Percentiles rank a stretch among this genome's conserved stretches.
Evolutionary conservation across 345 rosid genomes (phyloP).

Genomic region (Pugionium dolabratum): DNA sequence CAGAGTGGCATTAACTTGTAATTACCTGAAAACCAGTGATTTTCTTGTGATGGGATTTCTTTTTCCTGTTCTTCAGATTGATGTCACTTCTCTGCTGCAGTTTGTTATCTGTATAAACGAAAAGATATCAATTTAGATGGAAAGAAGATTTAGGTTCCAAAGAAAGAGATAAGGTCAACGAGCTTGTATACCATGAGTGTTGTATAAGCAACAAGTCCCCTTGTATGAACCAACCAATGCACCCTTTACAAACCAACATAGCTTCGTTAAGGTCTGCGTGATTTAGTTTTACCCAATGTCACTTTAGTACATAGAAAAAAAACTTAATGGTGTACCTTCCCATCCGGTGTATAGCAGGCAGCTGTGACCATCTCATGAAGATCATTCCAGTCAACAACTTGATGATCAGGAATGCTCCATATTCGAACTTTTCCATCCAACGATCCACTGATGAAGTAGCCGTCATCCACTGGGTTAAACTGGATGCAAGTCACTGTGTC

Average conservation of each 20-base stretch:
- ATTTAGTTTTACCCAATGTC: too few species aligned
- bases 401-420: slow-evolving; percentile 94
- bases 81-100: slow-evolving; percentile 70
- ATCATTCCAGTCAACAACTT: slow-evolving; percentile 96
- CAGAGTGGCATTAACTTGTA: too few species aligned
- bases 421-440: slow-evolving; percentile 95
- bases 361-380: slow-evolving; percentile 98
- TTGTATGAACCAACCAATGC: slow-evolving; percentile 92
- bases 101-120: slow-evolving; percentile 63
- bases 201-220: slow-evolving; percentile 82
- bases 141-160: background rate
- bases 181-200: slow-evolving; percentile 57
- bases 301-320: slow-evolving; percentile 24
- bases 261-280: background rate
- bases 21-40: slow-evolving; percentile 98
- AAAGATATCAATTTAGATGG: slow-evolving; percentile 1
- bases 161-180: slow-evolving; percentile 5
- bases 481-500: slow-evolving; percentile 96
- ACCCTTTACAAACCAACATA: slow-evolving; percentile 57
- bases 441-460: slow-evolving; percentile 96
- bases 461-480: slow-evolving; percentile 95
- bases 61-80: slow-evolving; percentile 86
- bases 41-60: slow-evolving; percentile 86
- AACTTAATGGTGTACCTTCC: slow-evolving; percentile 61
- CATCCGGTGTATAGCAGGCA: slow-evolving; percentile 96